Conservation (phyloP, 768 basidiomycete species). For the Hypholoma fasciculare region DNA sequence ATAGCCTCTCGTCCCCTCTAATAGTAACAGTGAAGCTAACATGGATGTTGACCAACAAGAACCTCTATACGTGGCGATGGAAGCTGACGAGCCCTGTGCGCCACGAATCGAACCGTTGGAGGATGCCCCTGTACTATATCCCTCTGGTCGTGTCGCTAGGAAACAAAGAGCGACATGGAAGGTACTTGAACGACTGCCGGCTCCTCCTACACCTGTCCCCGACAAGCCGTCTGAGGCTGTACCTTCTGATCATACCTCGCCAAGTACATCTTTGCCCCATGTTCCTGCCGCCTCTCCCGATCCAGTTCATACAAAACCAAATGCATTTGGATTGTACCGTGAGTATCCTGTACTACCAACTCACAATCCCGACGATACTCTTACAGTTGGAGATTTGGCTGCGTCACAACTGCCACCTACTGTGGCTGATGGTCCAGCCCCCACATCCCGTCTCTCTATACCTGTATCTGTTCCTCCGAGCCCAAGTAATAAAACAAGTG, state of each 20-base stretch:
- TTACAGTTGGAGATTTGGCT: neutral
- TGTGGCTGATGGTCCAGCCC: neutral
- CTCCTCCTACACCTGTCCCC: neutral
- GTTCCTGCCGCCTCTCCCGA: neutral
- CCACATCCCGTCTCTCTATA: neutral
- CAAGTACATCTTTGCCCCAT: neutral
- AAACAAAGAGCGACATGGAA: neutral
- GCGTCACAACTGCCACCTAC: neutral
- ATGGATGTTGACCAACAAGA: too few species aligned
- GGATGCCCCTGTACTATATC: neutral
- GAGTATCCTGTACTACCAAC: constrained; percentile 10
- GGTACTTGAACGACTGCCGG: neutral
- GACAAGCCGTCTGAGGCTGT: neutral
- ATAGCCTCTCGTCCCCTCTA: too few species aligned
- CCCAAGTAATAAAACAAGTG: neutral
- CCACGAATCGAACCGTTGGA: neutral
- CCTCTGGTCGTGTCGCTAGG: neutral
- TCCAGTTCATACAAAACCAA: constrained; percentile 1
- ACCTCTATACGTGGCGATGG: neutral
- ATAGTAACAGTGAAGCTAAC: too few species aligned
- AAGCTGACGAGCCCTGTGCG: neutral
- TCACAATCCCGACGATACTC: constrained; percentile 11
- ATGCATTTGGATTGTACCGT: constrained; percentile 11
- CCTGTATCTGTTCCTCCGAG: neutral
- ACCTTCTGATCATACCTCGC: neutral